Conservation (phyloP, 306 rosid genomes). For the Quercus berberidifolia region DNA sequence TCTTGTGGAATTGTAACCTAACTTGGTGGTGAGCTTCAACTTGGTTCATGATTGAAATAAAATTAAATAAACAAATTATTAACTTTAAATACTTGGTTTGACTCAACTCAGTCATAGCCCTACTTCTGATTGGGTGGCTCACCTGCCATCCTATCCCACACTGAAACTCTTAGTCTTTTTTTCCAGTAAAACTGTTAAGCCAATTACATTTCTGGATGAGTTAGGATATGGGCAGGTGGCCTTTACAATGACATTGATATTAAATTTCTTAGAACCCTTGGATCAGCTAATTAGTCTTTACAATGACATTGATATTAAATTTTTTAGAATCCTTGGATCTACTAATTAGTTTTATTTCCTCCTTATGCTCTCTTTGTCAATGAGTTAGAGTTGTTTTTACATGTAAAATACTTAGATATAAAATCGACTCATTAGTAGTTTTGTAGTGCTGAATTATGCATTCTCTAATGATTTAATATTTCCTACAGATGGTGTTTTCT, state of each 20-base stretch:
- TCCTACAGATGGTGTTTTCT: slow-evolving; percentile 92
- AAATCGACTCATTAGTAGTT: neutral
- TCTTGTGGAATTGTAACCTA: neutral
- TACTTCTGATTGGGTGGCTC: too few species aligned
- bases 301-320: neutral
- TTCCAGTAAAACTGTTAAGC: too few species aligned
- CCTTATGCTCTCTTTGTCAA: too few species aligned
- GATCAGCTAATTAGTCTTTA: neutral
- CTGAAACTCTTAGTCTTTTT: too few species aligned
- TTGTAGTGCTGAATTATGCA: neutral
- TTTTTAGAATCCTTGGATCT: neutral
- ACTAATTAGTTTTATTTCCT: neutral
- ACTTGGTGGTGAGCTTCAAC: too few species aligned
- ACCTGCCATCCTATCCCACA: too few species aligned
- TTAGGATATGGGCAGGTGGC: too few species aligned
- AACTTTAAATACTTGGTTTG: too few species aligned
- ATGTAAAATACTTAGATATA: neutral
- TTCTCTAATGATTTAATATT: slow-evolving; percentile 26
- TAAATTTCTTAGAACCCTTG: neutral
- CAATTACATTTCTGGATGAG: too few species aligned
- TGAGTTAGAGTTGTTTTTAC: neutral
- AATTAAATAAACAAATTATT: too few species aligned
- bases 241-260: neutral
- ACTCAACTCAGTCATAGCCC: too few species aligned
- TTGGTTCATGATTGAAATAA: too few species aligned